These are phyloP conservation scores for Daphne laureola DNA, from an alignment of 441 rosid species.

Conservation along the genomic window DNA sequence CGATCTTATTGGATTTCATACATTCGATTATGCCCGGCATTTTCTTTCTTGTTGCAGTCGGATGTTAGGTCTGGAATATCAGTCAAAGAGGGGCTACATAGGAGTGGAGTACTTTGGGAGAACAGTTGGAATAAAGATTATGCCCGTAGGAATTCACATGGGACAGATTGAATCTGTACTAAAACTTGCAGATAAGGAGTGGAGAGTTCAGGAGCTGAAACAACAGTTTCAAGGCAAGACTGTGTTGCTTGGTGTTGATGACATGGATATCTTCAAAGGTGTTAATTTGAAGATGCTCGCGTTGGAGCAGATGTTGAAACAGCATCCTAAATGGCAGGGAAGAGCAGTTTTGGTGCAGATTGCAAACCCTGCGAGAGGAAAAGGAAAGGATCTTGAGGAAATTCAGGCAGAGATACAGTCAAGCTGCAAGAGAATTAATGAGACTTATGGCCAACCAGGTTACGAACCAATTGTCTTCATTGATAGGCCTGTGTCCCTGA, in stretches of 20 bases:
- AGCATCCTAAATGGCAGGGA: conserved; percentile 73
- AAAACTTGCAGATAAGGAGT: conserved; percentile 59
- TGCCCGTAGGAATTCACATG: conserved; percentile 85
- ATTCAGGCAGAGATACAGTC: conserved; percentile 49
- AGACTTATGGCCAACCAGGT: conserved; percentile 45
- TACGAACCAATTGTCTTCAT: conserved; percentile 65
- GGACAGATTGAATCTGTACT: conserved; percentile 65
- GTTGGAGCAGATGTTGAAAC: conserved; percentile 67
- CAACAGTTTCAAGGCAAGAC: conserved; percentile 69
- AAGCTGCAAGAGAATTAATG: conserved; percentile 64
- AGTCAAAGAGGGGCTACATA: conserved; percentile 73
- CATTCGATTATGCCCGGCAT: conserved; percentile 79
- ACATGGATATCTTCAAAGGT: conserved; percentile 80
- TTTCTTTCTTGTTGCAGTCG: conserved; percentile 75
- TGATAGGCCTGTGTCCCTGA: conserved; percentile 50
- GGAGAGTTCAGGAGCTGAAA: conserved; percentile 68
- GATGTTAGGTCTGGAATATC: conserved; percentile 71
- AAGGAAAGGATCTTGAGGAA: conserved; percentile 63
- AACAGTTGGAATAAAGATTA: conserved; percentile 73
- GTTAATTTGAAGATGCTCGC: conserved; percentile 68
- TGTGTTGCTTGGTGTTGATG: conserved; percentile 68
- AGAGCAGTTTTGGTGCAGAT: conserved; percentile 68
- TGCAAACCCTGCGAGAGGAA: conserved; percentile 64
- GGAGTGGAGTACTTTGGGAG: conserved; percentile 74
- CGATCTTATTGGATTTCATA: conserved; percentile 74